Percentiles rank a stretch among this genome's conserved stretches.
These are phyloP conservation scores for Pholiota microspora DNA, from an alignment of 768 basidiomycete species.

Conservation along the genomic window DNA sequence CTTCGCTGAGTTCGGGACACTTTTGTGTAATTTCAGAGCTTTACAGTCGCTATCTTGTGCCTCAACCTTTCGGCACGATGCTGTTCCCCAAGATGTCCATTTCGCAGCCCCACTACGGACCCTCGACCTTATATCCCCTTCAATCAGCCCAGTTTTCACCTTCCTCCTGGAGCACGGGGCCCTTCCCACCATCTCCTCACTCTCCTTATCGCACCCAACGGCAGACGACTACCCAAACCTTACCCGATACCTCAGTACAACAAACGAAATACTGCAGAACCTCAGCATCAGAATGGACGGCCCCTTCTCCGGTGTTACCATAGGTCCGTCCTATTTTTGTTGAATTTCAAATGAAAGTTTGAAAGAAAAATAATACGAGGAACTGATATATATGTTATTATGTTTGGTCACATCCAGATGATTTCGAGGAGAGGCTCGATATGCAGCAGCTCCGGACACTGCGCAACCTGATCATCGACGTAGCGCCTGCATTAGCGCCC, in stretches of 20 bases:
- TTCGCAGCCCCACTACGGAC: constrained; percentile 8
- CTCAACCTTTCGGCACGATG: constrained; percentile 9
- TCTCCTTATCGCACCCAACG: constrained; percentile 15
- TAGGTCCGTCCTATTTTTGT: constrained; percentile 18
- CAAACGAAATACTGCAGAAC: constrained; percentile 13
- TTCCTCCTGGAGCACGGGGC: constrained; percentile 9
- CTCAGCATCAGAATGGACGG: constrained; percentile 18
- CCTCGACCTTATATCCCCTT: constrained; percentile 15
- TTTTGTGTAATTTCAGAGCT: constrained; percentile 12
- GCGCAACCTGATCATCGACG: constrained; percentile 9
- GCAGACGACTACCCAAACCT: constrained; percentile 11
- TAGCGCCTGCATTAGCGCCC: constrained; percentile 10
- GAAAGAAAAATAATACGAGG: background rate
- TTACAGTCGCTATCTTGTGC: constrained; percentile 17
- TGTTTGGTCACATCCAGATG: constrained; percentile 7
- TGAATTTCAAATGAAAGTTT: background rate
- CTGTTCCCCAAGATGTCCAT: background rate
- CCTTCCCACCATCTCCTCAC: constrained; percentile 13
- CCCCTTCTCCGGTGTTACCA: constrained; percentile 17
- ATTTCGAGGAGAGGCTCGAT: constrained; percentile 9
- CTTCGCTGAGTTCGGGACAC: constrained; percentile 11
- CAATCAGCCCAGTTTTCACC: constrained; percentile 13
- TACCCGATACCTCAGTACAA: constrained; percentile 8
- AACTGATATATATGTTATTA: background rate
- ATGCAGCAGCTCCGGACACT: constrained; percentile 12